Base-by-base conservation (phyloP, 495 filamentous ascomycete genomes). In the Neurospora sp. region DNA sequence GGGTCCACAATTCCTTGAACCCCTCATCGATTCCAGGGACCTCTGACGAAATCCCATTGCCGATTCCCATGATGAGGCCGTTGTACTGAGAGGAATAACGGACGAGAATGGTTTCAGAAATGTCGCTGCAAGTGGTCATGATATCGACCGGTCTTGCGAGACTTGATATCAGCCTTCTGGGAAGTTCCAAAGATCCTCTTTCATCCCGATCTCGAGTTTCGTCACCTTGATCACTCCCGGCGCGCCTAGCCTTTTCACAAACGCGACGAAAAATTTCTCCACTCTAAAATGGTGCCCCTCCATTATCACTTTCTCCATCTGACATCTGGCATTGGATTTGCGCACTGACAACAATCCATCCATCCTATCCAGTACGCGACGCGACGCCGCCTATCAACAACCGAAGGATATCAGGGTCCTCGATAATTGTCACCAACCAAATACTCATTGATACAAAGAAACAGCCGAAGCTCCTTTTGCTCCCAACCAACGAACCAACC, bases 1-100 rank as follows among this genome's bases (percentile, higher is more conserved):
- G 10, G 42, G 42, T 18, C 27, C 71, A 72, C 27, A 66, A 35
- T 66, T 35, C 54, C 14, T 59, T 40, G 42, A 69, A 72, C 75
- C 74, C 74, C 69, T 71, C 71, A 66, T 66, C 54, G 54, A 66
- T 31, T 70, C 46, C n/a, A 35, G 27, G 31, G 35, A 72, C 41
- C 76, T 72, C 77, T 75, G 76, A 79, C 75, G 76, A 74, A 77
- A 76, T 75, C 37, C 44, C 59, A 38, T 38, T 66, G 54, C 54
- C 31, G 54, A 66, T 37, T 66, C 27, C 27, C 14, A 66, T 66
- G 14, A 35, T 35, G 14, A 66, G 14, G 54, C 12, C 3, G 54
- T 35, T 37, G 7, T 18, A 0, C 2, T 3, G 0, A 35, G 7
- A 18, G 11, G 14, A 66, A 66, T 9, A 35, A 66, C 14, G 54